These are phyloP conservation scores for Venturia effusa DNA, from an alignment of 2,329 filamentous ascomycete species.

Conservation along the genomic window DNA sequence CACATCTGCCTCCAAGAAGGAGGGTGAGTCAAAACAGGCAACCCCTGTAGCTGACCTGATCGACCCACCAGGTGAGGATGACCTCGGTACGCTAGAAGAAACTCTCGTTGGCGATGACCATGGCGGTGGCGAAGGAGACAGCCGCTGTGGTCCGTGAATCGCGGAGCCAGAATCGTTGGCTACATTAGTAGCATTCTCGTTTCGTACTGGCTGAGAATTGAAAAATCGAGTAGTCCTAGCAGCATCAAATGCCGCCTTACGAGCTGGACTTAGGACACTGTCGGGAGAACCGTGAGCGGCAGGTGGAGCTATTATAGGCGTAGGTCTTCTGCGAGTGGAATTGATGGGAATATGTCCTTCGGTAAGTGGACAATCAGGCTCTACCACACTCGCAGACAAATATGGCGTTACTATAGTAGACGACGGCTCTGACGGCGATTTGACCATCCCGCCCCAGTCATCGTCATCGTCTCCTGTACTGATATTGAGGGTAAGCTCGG, in stretches of 20 bases:
- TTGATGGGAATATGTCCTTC: not conserved
- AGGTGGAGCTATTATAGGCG: not conserved
- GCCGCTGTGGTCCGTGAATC: not conserved
- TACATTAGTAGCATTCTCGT: not conserved
- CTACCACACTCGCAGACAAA: not conserved
- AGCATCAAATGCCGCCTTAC: constrained; percentile 5
- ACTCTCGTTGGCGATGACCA: too few species aligned
- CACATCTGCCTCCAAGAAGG: not conserved
- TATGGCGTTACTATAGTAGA: not conserved
- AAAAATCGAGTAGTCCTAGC: not conserved
- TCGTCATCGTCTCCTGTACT: constrained; percentile 6
- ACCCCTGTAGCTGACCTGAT: not conserved
- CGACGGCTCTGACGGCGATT: not conserved
- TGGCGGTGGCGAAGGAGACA: not conserved
- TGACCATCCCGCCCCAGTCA: constrained; percentile 9
- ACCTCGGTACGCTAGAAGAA: not conserved
- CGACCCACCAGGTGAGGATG: not conserved
- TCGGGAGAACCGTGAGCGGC: not conserved
- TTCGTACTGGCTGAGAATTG: not conserved
- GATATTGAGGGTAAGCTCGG: not conserved
- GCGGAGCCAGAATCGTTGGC: not conserved
- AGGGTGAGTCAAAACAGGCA: not conserved
- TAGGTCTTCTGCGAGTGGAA: not conserved
- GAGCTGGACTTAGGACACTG: constrained; percentile 5
- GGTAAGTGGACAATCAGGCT: not conserved